Evolutionary conservation across 2,329 filamentous ascomycete species (phyloP), one percentile per base, ranked within the genome.

Genomic region (Stemphylium lycopersici): DNA sequence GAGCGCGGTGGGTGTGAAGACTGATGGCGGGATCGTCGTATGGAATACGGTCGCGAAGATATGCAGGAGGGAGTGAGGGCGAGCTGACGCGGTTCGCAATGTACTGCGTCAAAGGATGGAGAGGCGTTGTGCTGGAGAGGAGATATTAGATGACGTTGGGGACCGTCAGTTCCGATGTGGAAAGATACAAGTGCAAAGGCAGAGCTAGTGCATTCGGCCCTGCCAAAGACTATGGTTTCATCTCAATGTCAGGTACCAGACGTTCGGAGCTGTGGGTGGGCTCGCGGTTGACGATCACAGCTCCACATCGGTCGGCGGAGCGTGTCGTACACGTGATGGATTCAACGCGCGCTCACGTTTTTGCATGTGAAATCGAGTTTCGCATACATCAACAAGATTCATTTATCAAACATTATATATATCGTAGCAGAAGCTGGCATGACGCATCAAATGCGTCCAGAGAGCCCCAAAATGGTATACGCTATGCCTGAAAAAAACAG

Each of bases 381-480:
- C 16, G 38, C 48, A 41, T 46, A 32, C 51, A 50, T 31, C 37
- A 48, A 53, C 43, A 43, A 43, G 31, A 41, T 49, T 33, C 11
- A 48, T 58, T 48, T 58, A 58, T 49, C 59, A 68, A 70, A 72
- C 65, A 73, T 74, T 73, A 74, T 66, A 55, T 69, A 57, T 69
- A 66, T 68, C 63, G 63, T 66, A 55, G 52, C 65, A 59, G 58
- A 60, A 62, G 60, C 57, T 63, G 65, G 64, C 66, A 69, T 65
- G 62, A 61, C 61, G 58, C 59, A 58, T 59, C 26, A 45, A 50
- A 57, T 52, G 59, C 65, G 68, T 63, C 63, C 65, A 65, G 62
- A 62, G 66, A 63, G 49, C 59, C 59, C 64, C 60, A 66, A 66
- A 59, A 64, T 74, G 71, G 71, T 74, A 74, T 74, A 69, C 69